phyloP scores from a whole-genome alignment of 2,329 filamentous ascomycete species.

The Fusarium sp. region DNA sequence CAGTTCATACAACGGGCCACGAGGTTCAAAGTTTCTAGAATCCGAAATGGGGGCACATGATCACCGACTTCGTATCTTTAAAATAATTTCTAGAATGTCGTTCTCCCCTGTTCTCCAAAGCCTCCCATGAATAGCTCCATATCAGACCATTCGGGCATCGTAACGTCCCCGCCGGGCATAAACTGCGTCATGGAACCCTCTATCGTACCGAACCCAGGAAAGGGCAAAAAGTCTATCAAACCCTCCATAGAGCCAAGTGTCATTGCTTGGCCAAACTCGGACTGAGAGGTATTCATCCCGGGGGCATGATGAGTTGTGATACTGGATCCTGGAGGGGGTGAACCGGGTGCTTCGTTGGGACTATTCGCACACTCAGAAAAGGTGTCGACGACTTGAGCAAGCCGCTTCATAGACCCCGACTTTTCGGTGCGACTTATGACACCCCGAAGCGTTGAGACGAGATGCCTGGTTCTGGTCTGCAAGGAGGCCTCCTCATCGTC shows the following conservation, averaged over 20 bases:
- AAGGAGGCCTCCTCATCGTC: conserved; percentile 14
- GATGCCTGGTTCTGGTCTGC: conserved; percentile 16
- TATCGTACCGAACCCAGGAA: conserved; percentile 9
- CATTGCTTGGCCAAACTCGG: conserved; percentile 7
- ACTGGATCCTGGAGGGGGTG: conserved; percentile 4
- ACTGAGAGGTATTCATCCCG: conserved; percentile 10
- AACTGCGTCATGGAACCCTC: conserved; percentile 30
- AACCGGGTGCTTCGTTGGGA: conserved; percentile 2
- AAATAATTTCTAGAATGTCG: not conserved
- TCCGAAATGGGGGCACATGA: not conserved
- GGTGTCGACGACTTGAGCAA: conserved; percentile 44
- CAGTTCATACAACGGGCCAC: not conserved
- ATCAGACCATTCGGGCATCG: conserved; percentile 39
- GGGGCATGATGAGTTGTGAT: conserved; percentile 1
- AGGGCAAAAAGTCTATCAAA: conserved; percentile 24
- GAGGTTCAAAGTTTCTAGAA: not conserved
- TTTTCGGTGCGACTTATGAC: conserved; percentile 44
- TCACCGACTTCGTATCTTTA: not conserved
- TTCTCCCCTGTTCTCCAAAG: conserved; percentile 21
- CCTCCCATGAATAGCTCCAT: conserved; percentile 40
- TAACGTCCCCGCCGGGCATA: conserved; percentile 22
- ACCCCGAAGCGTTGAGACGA: conserved; percentile 25
- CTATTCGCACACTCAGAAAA: conserved; percentile 45
- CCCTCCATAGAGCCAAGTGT: conserved; percentile 32
- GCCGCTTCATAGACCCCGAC: conserved; percentile 47